Percentiles rank a stretch among this genome's conserved stretches.
phyloP scores from a whole-genome alignment of 164 flowering plant genomes.

The Warburgia ugandensis region DNA sequence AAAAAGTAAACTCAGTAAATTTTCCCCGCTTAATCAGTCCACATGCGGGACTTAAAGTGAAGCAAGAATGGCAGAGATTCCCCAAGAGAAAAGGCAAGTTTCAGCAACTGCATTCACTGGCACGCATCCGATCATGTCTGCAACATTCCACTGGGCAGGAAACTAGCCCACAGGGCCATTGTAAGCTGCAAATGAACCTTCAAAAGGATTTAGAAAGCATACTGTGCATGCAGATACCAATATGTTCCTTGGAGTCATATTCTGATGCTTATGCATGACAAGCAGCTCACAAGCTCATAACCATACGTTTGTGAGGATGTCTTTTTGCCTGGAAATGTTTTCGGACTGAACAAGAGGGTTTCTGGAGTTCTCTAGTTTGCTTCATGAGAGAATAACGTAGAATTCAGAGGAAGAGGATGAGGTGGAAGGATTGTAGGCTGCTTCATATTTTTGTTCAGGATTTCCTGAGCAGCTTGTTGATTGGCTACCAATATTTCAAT shows the following conservation, averaged over 20 bases:
- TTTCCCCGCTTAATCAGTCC: constrained; percentile 21
- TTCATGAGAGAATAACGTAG: too few relatives aligned
- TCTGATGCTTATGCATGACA: constrained; percentile 1
- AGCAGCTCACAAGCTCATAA: too few relatives aligned
- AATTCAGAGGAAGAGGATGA: too few relatives aligned
- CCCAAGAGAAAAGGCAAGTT: constrained; percentile 13
- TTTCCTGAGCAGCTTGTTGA: too few relatives aligned
- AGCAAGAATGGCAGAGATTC: constrained; percentile 7
- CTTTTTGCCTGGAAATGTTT: too few relatives aligned
- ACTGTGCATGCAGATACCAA: constrained; percentile 46
- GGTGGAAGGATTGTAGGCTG: too few relatives aligned
- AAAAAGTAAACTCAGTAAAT: constrained; percentile 19
- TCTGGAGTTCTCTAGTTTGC: too few relatives aligned
- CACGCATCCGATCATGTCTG: constrained; percentile 19
- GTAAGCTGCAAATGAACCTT: constrained; percentile 19
- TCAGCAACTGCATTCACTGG: constrained; percentile 32
- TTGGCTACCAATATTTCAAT: too few relatives aligned
- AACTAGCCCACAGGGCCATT: background rate
- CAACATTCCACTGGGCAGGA: constrained; percentile 12
- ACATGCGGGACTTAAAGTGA: constrained; percentile 26
- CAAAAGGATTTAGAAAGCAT: constrained; percentile 20
- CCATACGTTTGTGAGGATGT: too few relatives aligned
- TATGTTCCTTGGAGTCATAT: constrained; percentile 16
- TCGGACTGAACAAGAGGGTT: too few relatives aligned
- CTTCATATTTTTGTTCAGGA: too few relatives aligned